Conservation (phyloP, 2,329 filamentous ascomycete genomes). For the Lecanicillium sp. region DNA sequence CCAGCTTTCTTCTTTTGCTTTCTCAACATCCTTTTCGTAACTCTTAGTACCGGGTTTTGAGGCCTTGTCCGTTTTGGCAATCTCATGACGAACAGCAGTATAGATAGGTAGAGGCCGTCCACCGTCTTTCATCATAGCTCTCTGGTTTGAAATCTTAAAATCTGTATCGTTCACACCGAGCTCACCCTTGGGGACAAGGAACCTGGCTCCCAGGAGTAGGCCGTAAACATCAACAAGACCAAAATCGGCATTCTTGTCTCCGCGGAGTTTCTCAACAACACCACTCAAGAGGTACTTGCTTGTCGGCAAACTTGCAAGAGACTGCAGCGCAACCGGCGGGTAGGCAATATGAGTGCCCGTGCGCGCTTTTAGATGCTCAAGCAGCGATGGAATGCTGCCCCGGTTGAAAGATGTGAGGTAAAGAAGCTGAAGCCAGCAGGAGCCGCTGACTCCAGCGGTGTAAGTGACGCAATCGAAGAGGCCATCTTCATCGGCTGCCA, state of each 20-base stretch:
- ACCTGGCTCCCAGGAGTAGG: slow-evolving; percentile 70
- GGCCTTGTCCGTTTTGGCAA: slow-evolving; percentile 53
- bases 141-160: slow-evolving; percentile 86
- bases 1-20: slow-evolving; percentile 64
- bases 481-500: slow-evolving; percentile 77
- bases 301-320: slow-evolving; percentile 81
- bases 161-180: slow-evolving; percentile 63
- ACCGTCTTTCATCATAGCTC: slow-evolving; percentile 65
- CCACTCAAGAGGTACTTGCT: slow-evolving; percentile 87
- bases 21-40: slow-evolving; percentile 41
- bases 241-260: slow-evolving; percentile 61
- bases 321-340: slow-evolving; percentile 71
- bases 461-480: slow-evolving; percentile 93
- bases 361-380: slow-evolving; percentile 80
- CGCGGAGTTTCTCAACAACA: slow-evolving; percentile 83
- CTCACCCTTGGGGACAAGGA: slow-evolving; percentile 78
- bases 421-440: slow-evolving; percentile 87
- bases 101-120: slow-evolving; percentile 88
- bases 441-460: slow-evolving; percentile 89
- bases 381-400: slow-evolving; percentile 57
- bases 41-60: slow-evolving; percentile 21
- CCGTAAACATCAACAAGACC: slow-evolving; percentile 93
- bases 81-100: slow-evolving; percentile 90
- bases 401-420: slow-evolving; percentile 66
- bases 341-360: slow-evolving; percentile 87